A percentile compares a stretch with the other conserved stretches of the same genome.
phyloP scores from a whole-genome alignment of 2,329 filamentous ascomycete species.

The Cercospora canescens region DNA sequence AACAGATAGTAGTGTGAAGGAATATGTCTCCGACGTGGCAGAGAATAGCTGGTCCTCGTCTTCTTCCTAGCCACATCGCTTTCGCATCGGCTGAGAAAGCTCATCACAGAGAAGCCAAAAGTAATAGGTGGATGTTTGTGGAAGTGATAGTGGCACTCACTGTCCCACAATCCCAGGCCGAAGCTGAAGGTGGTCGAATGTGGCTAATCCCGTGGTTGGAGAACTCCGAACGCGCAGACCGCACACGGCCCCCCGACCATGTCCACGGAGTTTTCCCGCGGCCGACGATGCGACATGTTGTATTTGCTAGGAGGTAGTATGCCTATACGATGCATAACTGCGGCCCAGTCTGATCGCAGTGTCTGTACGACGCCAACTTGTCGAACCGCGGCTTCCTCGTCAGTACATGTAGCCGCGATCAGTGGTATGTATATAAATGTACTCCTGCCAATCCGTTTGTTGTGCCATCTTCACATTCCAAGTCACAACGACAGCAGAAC shows the following conservation, averaged over 20 bases:
- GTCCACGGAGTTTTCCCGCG: neutral
- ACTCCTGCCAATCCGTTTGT: neutral
- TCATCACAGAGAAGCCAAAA: neutral
- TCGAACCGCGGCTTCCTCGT: neutral
- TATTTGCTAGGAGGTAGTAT: neutral
- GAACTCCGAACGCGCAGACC: neutral
- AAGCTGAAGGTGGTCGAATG: too few relatives aligned
- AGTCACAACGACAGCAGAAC: neutral
- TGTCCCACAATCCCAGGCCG: too few relatives aligned
- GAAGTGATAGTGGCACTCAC: neutral
- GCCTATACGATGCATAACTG: neutral
- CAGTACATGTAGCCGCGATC: neutral
- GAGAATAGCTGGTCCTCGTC: neutral
- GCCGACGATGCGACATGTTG: neutral
- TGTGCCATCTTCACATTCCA: neutral
- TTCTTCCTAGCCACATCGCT: too few relatives aligned
- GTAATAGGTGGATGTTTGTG: neutral
- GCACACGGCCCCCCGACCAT: neutral
- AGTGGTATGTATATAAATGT: neutral
- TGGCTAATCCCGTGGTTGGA: neutral
- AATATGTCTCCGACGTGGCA: neutral
- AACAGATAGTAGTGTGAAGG: neutral
- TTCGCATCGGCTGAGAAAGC: too few relatives aligned
- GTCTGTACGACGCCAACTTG: neutral
- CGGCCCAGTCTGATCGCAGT: neutral